Evolutionary conservation across 306 rosid species (phyloP).

Genomic region (Malus asiatica): DNA sequence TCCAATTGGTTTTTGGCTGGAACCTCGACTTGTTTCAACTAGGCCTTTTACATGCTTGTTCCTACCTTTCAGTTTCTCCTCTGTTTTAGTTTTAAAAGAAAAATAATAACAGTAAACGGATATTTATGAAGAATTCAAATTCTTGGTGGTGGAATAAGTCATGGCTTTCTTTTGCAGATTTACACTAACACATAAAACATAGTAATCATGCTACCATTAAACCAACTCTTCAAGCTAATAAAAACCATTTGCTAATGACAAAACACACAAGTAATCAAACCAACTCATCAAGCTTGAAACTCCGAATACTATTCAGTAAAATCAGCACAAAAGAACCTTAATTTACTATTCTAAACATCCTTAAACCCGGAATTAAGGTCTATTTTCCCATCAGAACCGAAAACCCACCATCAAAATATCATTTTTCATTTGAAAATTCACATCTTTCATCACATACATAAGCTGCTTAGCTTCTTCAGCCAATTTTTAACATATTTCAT

Average conservation of each 20-base stretch:
- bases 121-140: background rate
- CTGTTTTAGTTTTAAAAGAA: background rate
- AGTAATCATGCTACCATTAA: background rate
- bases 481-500: background rate
- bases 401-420: background rate
- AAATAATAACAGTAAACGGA: background rate
- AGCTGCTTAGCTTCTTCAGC: background rate
- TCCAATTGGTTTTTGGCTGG: too few relatives aligned
- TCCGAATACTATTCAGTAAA: background rate
- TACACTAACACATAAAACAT: background rate
- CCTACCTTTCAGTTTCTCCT: background rate
- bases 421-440: background rate
- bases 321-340: background rate
- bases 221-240: background rate
- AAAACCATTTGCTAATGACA: background rate
- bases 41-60: background rate
- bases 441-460: background rate
- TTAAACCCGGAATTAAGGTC: background rate
- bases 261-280: background rate
- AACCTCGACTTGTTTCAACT: background rate
- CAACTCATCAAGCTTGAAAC: background rate
- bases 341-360: background rate
- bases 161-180: background rate
- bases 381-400: background rate
- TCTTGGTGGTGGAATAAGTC: background rate